Base-by-base conservation (phyloP, 768 basidiomycete genomes). In the Filobasidium floriforme region DNA sequence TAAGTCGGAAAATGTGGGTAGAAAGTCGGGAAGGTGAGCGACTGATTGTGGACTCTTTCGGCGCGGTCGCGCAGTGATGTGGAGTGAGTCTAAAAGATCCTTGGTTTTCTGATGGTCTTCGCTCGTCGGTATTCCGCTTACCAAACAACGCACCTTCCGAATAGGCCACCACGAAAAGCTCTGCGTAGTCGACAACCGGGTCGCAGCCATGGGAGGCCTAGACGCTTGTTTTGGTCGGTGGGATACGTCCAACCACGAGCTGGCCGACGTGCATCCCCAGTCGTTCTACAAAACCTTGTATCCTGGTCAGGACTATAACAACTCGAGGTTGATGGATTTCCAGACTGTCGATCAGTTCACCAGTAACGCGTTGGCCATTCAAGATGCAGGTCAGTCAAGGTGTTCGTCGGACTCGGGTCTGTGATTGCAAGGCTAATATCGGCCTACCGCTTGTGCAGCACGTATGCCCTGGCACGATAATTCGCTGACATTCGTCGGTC, bases 161-260 rank as follows among this genome's bases (percentile, higher is more conserved):
- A 3, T 26, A 46, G 49, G 62, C 49, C 76, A 78, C 62, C 76
- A 76, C 66, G 76, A 78, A 68, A 76, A 78, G 61, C 71, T 78
- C 6, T 77, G 76, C 61, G 61, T 76, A 0, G 74, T 78, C 12
- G 77, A 78, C 61, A 77, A 76, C 70, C 74, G 66, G 55, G 52
- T 73, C 1, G 77, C 75, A 12, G 88, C 70, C 11, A 86, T 96
- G 62, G 96, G 96, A 26, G 96, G 96, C 12, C 85, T 99, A 29
- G 96, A 99, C 77, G 82, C 96, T 19, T 97, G 92, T 81, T 96
- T 92, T 71, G 96, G 96, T 12, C 88, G 96, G 22, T 99, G 94
- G 93, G 96, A 98, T 79, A 90, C 89, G 0, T 86, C 90, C 73
- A 88, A 73, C 64, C 79, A 78, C 76, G 92, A 92, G 0, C 83